Conservation (phyloP, 371 early-diverging fungal species). For the Mucor lusitanicus region DNA sequence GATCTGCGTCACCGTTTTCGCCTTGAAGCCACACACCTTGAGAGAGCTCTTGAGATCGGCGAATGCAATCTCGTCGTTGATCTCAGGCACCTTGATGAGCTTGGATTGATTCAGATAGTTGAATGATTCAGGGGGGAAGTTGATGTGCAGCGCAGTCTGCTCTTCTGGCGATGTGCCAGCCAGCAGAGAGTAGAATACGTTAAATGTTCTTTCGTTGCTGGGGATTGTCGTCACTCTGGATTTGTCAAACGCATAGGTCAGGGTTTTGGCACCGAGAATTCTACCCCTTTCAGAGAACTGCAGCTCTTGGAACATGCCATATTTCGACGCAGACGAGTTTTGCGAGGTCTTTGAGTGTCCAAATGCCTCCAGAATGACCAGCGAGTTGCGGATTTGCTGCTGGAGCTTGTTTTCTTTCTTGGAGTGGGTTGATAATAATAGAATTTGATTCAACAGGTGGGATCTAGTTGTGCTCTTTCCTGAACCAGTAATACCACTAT, state of each 20-base stretch:
- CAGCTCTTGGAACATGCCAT: constrained; percentile 78
- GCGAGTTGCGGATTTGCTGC: constrained; percentile 54
- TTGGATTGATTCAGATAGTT: constrained; percentile 50
- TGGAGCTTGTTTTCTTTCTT: constrained; percentile 65
- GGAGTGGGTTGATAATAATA: constrained; percentile 56
- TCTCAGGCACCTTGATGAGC: constrained; percentile 36
- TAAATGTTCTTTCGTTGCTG: constrained; percentile 75
- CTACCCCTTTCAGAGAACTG: constrained; percentile 79
- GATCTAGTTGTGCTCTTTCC: constrained; percentile 74
- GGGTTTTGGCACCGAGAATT: constrained; percentile 78
- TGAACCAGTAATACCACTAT: constrained; percentile 71
- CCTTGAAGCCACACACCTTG: constrained; percentile 72
- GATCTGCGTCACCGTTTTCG: constrained; percentile 68
- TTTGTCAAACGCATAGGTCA: constrained; percentile 84
- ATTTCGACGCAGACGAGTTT: constrained; percentile 70
- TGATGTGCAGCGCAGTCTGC: constrained; percentile 57
- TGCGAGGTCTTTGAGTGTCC: constrained; percentile 62
- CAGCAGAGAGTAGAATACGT: constrained; percentile 82
- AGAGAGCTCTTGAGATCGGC: constrained; percentile 70
- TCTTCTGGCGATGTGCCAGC: constrained; percentile 61
- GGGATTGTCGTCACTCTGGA: constrained; percentile 61
- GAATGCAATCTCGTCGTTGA: constrained; percentile 38
- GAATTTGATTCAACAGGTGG: constrained; percentile 63
- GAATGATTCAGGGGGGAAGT: constrained; percentile 52
- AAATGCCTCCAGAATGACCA: constrained; percentile 67